Evolutionary conservation across 2,329 filamentous ascomycete species (phyloP).

Genomic region (Xylariaceae sp.): DNA sequence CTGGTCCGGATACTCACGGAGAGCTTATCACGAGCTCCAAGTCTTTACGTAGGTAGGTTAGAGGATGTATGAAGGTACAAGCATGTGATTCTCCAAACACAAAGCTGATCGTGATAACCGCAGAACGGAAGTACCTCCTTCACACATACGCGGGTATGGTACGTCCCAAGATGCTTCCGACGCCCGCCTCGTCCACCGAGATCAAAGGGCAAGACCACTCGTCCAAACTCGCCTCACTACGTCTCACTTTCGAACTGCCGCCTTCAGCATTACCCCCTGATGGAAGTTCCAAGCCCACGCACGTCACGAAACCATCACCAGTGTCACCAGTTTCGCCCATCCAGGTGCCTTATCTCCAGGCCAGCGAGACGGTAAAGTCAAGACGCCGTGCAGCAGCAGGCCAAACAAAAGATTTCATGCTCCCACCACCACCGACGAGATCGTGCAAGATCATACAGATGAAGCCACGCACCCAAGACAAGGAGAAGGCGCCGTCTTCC

Average conservation of each 20-base stretch:
- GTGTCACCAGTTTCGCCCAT: slow-evolving; percentile 22
- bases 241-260: slow-evolving; percentile 68
- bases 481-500: slow-evolving; percentile 8
- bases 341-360: slow-evolving; percentile 40
- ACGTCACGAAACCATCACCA: slow-evolving; percentile 33
- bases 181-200: slow-evolving; percentile 74
- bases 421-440: slow-evolving; percentile 87
- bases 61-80: neutral
- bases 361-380: slow-evolving; percentile 45
- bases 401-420: slow-evolving; percentile 61
- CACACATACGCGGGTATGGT: slow-evolving; percentile 48
- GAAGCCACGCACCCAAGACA: slow-evolving; percentile 60
- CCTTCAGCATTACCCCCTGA: slow-evolving; percentile 58
- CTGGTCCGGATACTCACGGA: neutral
- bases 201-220: slow-evolving; percentile 66
- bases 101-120: neutral
- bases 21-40: neutral
- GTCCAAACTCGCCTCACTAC: slow-evolving; percentile 55
- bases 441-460: slow-evolving; percentile 97
- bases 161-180: slow-evolving; percentile 62
- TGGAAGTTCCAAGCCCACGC: slow-evolving; percentile 26
- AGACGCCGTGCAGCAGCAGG: slow-evolving; percentile 47
- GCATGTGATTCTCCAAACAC: neutral
- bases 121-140: neutral
- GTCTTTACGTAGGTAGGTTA: no score